Evolutionary conservation across 495 filamentous ascomycete genomes (phyloP), one percentile per base, ranked within the genome.

Genomic region (Trypethelium eluteriae): DNA sequence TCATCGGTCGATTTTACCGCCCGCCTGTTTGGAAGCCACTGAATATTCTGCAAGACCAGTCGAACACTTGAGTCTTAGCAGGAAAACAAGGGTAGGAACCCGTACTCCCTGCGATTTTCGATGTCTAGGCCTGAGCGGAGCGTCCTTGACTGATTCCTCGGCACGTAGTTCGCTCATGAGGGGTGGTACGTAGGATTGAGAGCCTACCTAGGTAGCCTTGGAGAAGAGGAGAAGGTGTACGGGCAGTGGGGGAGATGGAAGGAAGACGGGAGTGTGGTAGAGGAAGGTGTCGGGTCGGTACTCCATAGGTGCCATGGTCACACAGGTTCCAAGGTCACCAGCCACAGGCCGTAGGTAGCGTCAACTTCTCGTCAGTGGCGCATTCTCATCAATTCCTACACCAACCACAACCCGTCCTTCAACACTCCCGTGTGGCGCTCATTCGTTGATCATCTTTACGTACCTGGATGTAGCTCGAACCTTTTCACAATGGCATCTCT

Each of bases 361-460:
- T 25, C 5, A 5, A 53, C 11, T 5, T 7, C 53, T 59, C 53
- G 53, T 59, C 53, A 59, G 53, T 59, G 53, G 53, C 53, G 53
- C 53, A 59, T 32, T 7, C 32, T 36, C 32, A 34, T 5, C 53
- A 18, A 36, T 9, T 14, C 53, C 36, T 18, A 3, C 10, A 6
- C 53, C 10, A 59, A 59, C 53, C 25, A 59, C 49, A 36, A 11
- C 32, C 36, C 53, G 10, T 32, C 32, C 53, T 59, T 35, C 18
- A 10, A 59, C 53, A 32, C 53, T 36, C 53, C 53, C 53, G 25
- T 32, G 25, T 34, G 25, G 7, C 53, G 7, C 32, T 59, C 53
- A 59, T 59, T 59, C 53, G 53, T 32, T 36, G 53, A 11, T 36
- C 32, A 14, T 36, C 53, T 32, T 11, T 9, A 10, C 25, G n/a